These are phyloP conservation scores for Volvox reticuliferus DNA, from an alignment of 139 green algal species.

Conservation along the genomic window DNA sequence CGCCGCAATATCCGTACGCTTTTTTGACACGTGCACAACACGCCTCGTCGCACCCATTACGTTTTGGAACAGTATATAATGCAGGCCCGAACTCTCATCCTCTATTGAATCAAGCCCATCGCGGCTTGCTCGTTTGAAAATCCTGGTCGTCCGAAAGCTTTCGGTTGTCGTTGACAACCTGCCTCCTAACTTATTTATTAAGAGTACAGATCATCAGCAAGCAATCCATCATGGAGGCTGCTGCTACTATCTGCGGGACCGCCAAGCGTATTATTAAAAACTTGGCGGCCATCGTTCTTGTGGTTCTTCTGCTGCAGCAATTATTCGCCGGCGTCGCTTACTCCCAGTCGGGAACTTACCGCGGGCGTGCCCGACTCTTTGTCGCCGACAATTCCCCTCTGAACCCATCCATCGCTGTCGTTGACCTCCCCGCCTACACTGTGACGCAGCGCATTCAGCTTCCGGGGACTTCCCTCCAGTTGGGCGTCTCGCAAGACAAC, in stretches of 20 bases:
- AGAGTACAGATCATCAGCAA: no score
- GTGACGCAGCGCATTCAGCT: background rate
- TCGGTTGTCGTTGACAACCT: no score
- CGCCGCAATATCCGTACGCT: background rate
- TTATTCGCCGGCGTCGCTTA: background rate
- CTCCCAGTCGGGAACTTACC: background rate
- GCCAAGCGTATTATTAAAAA: background rate
- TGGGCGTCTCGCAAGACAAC: background rate
- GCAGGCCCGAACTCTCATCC: background rate
- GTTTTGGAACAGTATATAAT: background rate
- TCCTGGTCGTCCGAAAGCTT: background rate
- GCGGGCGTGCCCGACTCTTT: constrained; percentile 1
- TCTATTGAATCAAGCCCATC: background rate
- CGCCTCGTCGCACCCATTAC: background rate
- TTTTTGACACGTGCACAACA: no score
- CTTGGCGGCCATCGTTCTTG: background rate
- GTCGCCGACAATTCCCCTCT: background rate
- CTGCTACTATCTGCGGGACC: no score
- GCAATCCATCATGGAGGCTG: no score
- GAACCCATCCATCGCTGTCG: background rate
- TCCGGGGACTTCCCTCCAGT: background rate
- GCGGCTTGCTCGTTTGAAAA: background rate
- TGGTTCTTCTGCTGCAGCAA: background rate
- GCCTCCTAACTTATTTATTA: no score
- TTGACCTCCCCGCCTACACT: background rate